Evolutionary conservation across 768 basidiomycete species (phyloP), one percentile per base, ranked within the genome.

Genomic region (Mycena capillaripes): DNA sequence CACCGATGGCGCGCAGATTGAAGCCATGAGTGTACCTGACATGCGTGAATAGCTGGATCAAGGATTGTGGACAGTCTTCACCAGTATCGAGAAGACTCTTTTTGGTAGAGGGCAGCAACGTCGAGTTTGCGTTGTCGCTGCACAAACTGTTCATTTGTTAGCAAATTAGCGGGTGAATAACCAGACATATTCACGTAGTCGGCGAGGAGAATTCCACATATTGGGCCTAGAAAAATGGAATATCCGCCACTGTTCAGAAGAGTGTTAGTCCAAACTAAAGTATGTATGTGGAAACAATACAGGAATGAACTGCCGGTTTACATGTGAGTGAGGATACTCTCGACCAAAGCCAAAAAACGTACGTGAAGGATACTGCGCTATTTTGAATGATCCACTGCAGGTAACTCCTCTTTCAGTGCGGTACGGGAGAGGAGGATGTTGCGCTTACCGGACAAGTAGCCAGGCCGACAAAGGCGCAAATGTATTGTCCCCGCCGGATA

Each of bases 161-260:
- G 27, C 36, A 40, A 27, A n/a, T n/a, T 50, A 56, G 14, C 23
- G 25, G 57, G 42, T 5, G 34, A 36, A 30, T 3, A 17, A 25
- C 2, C 30, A 55, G 61, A 21, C 1, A 17, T 30, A 12, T 48
- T 59, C 17, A 76, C 75, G 42, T 42, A 76, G 34, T 76, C 75
- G 11, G 66, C 44, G 5, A 76, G 78, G 85, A 92, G 88, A 65
- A 92, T 87, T 2, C 89, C 89, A 17, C 87, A 85, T 52, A 93
- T 87, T 0, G 92, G 92, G 0, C 90, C 90, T 19, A 93, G 82
- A 78, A 93, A 91, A 53, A 92, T 88, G 4, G 91, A 88, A 72
- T 91, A 92, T 0, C 90, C 91, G 40, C 66, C 70, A 12, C 73
- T 74, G 30, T 16, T 8, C 19, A 19, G 14, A 9, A 14, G 8